Conservation (phyloP, 179 eudicot species). For the Gypsophila paniculata region DNA sequence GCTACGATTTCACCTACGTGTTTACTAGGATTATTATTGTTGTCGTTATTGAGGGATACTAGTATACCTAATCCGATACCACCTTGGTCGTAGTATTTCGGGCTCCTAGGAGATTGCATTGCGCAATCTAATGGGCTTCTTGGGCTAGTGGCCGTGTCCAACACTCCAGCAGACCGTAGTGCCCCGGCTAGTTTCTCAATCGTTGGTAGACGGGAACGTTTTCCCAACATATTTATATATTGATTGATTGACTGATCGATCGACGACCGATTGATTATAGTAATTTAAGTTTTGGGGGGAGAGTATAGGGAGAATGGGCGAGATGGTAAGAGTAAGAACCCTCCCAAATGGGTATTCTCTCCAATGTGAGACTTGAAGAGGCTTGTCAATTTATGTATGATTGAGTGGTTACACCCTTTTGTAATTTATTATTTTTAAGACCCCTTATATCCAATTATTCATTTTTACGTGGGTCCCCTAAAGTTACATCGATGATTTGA, state of each 20-base stretch:
- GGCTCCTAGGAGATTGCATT: conserved; percentile 41
- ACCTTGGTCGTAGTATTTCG: conserved; percentile 36
- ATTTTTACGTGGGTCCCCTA: conserved; percentile 13
- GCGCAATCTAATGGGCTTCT: conserved; percentile 41
- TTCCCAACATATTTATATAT: conserved; percentile 49
- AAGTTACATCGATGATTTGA: conserved; percentile 22
- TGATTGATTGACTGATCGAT: conserved; percentile 10
- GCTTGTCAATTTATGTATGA: conserved; percentile 37
- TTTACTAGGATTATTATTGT: too few species aligned
- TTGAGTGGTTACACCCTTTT: conserved; percentile 42
- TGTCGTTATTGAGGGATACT: conserved; percentile 39
- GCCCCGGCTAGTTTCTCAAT: conserved; percentile 44
- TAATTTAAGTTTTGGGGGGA: not conserved
- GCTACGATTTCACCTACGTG: conserved; percentile 26
- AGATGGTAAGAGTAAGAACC: conserved; percentile 15
- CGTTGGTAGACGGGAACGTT: conserved; percentile 33
- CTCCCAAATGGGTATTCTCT: conserved; percentile 30
- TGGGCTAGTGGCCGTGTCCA: conserved; percentile 34
- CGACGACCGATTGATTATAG: too few species aligned
- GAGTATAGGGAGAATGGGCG: conserved; percentile 10
- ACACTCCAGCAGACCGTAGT: conserved; percentile 14
- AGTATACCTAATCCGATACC: conserved; percentile 63
- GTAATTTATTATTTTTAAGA: conserved; percentile 25
- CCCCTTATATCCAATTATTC: not conserved
- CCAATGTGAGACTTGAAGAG: conserved; percentile 22